Base-by-base conservation (phyloP, 2,329 filamentous ascomycete genomes). In the Arthrobotrys conoides region DNA sequence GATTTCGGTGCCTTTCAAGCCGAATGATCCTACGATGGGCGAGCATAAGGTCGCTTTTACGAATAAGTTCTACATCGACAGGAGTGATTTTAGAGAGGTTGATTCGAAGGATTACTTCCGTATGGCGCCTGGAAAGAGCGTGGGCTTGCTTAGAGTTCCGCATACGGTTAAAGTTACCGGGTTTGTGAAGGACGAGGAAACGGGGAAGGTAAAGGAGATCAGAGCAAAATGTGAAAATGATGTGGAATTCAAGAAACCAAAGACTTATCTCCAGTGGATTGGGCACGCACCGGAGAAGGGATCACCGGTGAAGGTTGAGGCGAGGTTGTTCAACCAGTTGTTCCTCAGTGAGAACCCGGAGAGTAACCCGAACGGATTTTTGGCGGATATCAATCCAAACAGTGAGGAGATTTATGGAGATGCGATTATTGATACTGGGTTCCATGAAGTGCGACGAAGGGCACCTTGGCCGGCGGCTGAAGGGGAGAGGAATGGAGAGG, bases 201-300 rank as follows among this genome's bases (percentile, higher is more conserved):
- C 88, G 2, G 91, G 91, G 65, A 87, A 88, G 75, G 88, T 95
- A 51, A 90, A 87, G 0, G 88, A 90, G 80, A 88, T 95, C 76
- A 87, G 88, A 36, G 92, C 91, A 14, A 87, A 88, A 20, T 90
- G 90, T 69, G 91, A 93, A 79, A 92, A 91, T 76, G 91, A 93
- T 78, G 89, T 88, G 18, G 90, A 91, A 83, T 82, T 84, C 73
- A 86, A 86, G 82, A 88, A 87, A 77, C 90, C 91, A 49, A 95
- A 96, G 86, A 91, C 93, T 0, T 93, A 90, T 83, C 97, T 97
- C 83, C 94, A 97, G 83, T 97, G 95, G 95, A 92, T 97, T 5
- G 90, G 90, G 4, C 89, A 90, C 46, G 91, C 89, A 0, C 88
- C 91, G 0, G 87, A 87, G 14, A 90, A 90, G 81, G 85, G 86